Conservation (phyloP, 2,329 filamentous ascomycete genomes). For the Cladophialophora immunda region DNA sequence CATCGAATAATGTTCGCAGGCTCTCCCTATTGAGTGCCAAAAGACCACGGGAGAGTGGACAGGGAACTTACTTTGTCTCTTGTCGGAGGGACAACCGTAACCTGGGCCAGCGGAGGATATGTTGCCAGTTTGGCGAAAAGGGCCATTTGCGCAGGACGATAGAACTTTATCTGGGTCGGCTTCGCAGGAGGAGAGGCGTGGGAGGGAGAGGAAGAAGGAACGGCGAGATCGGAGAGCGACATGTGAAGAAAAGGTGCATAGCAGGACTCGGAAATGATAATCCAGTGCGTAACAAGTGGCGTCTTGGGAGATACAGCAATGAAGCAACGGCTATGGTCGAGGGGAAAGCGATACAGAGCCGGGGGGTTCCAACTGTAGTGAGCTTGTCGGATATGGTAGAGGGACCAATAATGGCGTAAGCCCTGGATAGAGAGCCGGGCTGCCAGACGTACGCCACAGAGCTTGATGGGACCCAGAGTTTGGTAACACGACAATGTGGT, state of each 20-base stretch:
- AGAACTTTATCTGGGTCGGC: slow-evolving; percentile 47
- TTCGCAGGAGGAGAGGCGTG: slow-evolving; percentile 28
- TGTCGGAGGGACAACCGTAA: slow-evolving; percentile 66
- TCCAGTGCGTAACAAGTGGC: slow-evolving; percentile 8
- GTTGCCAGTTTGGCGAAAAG: slow-evolving; percentile 65
- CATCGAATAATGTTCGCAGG: neutral
- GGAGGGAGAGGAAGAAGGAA: slow-evolving; percentile 24
- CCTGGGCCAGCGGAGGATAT: slow-evolving; percentile 78
- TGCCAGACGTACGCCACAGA: slow-evolving; percentile 20
- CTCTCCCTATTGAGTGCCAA: slow-evolving; percentile 18
- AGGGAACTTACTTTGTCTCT: slow-evolving; percentile 48
- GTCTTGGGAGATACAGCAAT: slow-evolving; percentile 6
- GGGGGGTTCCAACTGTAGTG: neutral
- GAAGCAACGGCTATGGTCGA: slow-evolving; percentile 7
- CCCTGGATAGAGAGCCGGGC: slow-evolving; percentile 1
- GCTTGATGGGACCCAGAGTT: slow-evolving; percentile 15
- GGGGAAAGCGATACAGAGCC: neutral
- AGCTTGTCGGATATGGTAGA: slow-evolving; percentile 11
- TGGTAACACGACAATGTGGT: slow-evolving; percentile 4
- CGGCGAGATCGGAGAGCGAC: slow-evolving; percentile 31
- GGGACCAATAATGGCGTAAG: slow-evolving; percentile 9
- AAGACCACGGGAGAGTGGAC: neutral
- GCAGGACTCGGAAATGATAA: slow-evolving; percentile 16
- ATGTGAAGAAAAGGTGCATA: slow-evolving; percentile 29
- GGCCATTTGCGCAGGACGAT: slow-evolving; percentile 53